Evolutionary conservation across 768 basidiomycete species (phyloP).

Genomic region (Xerocomellus amylosporus): DNA sequence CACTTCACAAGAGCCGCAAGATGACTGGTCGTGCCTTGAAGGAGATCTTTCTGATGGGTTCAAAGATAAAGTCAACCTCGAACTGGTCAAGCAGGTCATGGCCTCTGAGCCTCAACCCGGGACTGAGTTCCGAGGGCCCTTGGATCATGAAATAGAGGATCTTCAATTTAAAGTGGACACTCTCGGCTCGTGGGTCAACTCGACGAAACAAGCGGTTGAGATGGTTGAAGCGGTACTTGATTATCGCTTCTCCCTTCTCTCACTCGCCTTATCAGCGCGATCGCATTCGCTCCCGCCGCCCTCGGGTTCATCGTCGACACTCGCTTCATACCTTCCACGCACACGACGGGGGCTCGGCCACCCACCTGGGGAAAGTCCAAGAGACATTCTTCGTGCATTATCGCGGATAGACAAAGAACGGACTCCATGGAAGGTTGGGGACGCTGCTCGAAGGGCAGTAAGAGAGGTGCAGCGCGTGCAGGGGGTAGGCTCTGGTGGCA

Average conservation of each 20-base stretch:
- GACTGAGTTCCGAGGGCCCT: slow-evolving; percentile 28
- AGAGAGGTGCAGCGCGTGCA: slow-evolving; percentile 67
- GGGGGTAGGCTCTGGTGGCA: slow-evolving; percentile 48
- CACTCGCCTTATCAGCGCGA: slow-evolving; percentile 47
- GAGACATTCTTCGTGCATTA: slow-evolving; percentile 62
- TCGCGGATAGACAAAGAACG: slow-evolving; percentile 65
- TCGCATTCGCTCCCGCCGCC: slow-evolving; percentile 34
- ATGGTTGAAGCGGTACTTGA: slow-evolving; percentile 58
- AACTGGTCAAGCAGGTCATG: slow-evolving; percentile 37
- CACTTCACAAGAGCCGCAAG: slow-evolving; percentile 37
- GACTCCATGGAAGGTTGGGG: slow-evolving; percentile 64
- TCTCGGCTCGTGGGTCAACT: slow-evolving; percentile 50
- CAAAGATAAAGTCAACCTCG: slow-evolving; percentile 32
- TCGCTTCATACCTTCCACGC: slow-evolving; percentile 37
- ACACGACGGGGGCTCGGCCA: slow-evolving; percentile 25
- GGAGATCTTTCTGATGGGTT: slow-evolving; percentile 40
- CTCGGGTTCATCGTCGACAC: slow-evolving; percentile 25
- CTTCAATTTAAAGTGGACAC: slow-evolving; percentile 60
- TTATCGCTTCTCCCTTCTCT: slow-evolving; percentile 59
- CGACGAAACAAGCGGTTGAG: slow-evolving; percentile 50
- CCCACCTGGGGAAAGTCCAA: slow-evolving; percentile 43
- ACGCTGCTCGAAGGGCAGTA: slow-evolving; percentile 66
- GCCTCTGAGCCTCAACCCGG: slow-evolving; percentile 22
- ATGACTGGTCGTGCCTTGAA: slow-evolving; percentile 38
- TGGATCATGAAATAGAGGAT: slow-evolving; percentile 41